Conservation (phyloP, 2,329 filamentous ascomycete genomes). For the Phialophora verrucosa region DNA sequence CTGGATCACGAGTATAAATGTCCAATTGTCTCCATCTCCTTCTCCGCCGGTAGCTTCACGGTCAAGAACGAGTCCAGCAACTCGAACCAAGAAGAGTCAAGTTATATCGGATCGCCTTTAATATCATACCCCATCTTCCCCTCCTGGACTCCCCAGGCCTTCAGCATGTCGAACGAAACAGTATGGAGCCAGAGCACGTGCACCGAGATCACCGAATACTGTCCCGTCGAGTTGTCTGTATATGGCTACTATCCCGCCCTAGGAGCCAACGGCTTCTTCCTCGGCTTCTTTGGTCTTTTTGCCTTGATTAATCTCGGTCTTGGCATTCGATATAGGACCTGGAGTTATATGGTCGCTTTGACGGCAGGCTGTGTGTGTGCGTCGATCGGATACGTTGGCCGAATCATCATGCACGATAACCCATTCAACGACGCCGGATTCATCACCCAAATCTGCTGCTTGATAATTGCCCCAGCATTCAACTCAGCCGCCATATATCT, state of each 20-base stretch:
- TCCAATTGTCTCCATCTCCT: not conserved
- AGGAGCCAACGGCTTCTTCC: constrained; percentile 60
- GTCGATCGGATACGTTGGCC: constrained; percentile 61
- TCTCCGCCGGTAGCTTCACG: not conserved
- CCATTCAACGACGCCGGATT: constrained; percentile 58
- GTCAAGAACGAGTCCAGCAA: not conserved
- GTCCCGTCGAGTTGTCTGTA: constrained; percentile 55
- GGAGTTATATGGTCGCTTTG: constrained; percentile 59
- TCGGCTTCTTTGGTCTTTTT: constrained; percentile 57
- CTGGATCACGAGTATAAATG: not conserved
- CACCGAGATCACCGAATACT: constrained; percentile 44
- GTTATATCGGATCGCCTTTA: not conserved
- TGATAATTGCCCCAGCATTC: constrained; percentile 64
- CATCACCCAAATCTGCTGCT: constrained; percentile 57
- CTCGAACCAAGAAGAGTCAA: not conserved
- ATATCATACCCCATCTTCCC: not conserved
- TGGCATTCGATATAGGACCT: constrained; percentile 60
- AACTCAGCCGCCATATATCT: constrained; percentile 62
- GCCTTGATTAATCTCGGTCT: constrained; percentile 56
- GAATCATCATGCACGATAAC: constrained; percentile 60
- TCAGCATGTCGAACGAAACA: constrained; percentile 4
- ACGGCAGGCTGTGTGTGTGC: constrained; percentile 58
- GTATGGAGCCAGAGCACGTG: constrained; percentile 20
- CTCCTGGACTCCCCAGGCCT: not conserved
- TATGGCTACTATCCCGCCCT: constrained; percentile 62